Percentiles rank a stretch among this genome's conserved stretches.
These are phyloP conservation scores for Lyophyllum atratum DNA, from an alignment of 768 basidiomycete species.

Conservation along the genomic window DNA sequence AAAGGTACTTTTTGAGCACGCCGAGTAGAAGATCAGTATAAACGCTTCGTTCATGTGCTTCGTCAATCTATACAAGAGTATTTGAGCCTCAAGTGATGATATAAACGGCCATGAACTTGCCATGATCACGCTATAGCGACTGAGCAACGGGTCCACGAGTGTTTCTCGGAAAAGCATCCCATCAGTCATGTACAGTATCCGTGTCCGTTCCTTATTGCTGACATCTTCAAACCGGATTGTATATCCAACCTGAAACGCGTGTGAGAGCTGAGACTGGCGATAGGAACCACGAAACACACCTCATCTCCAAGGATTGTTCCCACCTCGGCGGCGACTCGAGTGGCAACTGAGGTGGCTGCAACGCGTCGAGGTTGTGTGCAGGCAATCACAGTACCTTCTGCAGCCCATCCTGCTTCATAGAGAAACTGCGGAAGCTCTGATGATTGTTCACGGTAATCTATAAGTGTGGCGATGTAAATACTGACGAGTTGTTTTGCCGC, in stretches of 20 bases:
- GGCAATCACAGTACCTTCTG: slow-evolving; percentile 79
- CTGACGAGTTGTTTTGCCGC: slow-evolving; percentile 96
- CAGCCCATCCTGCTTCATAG: slow-evolving; percentile 90
- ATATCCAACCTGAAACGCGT: slow-evolving; percentile 79
- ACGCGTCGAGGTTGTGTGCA: slow-evolving; percentile 94
- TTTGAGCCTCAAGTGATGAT: not conserved
- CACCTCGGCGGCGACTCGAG: slow-evolving; percentile 89
- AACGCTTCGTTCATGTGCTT: slow-evolving; percentile 95
- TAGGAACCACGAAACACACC: slow-evolving; percentile 38
- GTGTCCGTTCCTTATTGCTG: slow-evolving; percentile 78
- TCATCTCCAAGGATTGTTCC: slow-evolving; percentile 88
- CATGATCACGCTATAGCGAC: slow-evolving; percentile 95
- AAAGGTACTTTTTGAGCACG: slow-evolving; percentile 81
- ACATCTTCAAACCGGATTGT: slow-evolving; percentile 97
- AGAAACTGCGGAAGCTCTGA: slow-evolving; percentile 95
- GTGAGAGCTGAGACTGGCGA: slow-evolving; percentile 6
- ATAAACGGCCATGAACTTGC: slow-evolving; percentile 40
- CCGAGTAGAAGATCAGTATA: slow-evolving; percentile 95
- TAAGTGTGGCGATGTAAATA: slow-evolving; percentile 14
- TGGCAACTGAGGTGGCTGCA: slow-evolving; percentile 93
- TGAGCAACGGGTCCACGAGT: slow-evolving; percentile 88
- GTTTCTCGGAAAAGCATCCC: slow-evolving; percentile 97
- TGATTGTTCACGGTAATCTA: slow-evolving; percentile 17
- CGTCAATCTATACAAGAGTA: slow-evolving; percentile 71
- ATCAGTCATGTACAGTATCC: slow-evolving; percentile 96